Conservation (phyloP, 345 rosid genomes). For the Rhizophora apiculata region DNA sequence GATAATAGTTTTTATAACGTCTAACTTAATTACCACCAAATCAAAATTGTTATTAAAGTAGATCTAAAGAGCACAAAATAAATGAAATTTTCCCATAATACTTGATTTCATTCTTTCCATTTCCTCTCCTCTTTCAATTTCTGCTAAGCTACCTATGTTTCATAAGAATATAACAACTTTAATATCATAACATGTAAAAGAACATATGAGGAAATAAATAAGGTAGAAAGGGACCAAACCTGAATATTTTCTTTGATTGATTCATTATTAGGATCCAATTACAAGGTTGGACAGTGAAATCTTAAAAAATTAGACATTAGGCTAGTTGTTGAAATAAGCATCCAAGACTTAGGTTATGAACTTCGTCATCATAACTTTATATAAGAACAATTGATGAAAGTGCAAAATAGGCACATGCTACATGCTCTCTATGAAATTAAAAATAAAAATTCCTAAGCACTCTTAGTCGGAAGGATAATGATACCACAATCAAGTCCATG, state of each 20-base stretch:
- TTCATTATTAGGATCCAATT: conserved; percentile 69
- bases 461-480: no score
- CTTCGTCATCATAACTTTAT: not conserved
- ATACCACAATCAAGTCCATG: no score
- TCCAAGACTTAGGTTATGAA: not conserved
- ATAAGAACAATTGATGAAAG: no score
- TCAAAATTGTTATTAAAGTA: no score
- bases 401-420: no score
- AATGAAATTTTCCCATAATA: conserved; percentile 7
- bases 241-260: conserved; percentile 68
- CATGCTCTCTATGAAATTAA: no score
- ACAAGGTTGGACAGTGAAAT: conserved; percentile 55
- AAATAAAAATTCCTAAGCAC: no score
- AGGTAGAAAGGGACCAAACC: conserved; percentile 39
- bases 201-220: not conserved
- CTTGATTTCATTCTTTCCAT: conserved; percentile 48
- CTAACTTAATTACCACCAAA: no score
- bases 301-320: conserved; percentile 8
- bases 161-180: conserved; percentile 2
- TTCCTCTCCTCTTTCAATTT: conserved; percentile 61
- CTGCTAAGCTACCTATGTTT: conserved; percentile 60
- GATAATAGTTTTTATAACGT: no score
- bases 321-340: not conserved
- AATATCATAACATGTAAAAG: conserved; percentile 1
- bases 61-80: no score